A percentile compares a stretch with the other conserved stretches of the same genome.
phyloP scores from a whole-genome alignment of 345 rosid genomes.

The Eucalyptus fibrosa region DNA sequence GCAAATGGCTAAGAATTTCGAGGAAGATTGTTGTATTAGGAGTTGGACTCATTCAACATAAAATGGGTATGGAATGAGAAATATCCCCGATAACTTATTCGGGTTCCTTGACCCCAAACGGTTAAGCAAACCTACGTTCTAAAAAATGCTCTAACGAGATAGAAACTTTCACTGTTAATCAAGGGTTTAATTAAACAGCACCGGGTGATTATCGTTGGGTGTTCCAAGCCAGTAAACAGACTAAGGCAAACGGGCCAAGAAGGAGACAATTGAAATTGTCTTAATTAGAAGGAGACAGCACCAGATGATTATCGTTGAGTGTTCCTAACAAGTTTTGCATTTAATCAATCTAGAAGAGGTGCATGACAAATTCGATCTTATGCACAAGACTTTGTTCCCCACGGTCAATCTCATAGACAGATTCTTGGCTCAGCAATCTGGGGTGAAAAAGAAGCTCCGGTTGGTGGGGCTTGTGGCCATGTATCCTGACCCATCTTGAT shows the following conservation, averaged over 20 bases:
- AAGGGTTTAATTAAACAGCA: not conserved
- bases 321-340: not conserved
- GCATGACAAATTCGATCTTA: conserved; percentile 74
- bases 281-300: no score
- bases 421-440: conserved; percentile 50
- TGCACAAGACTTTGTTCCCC: conserved; percentile 46
- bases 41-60: not conserved
- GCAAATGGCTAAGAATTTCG: not conserved
- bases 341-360: not conserved
- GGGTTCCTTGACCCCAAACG: no score
- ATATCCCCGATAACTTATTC: not conserved
- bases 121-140: no score
- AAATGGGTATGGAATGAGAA: not conserved
- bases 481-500: not conserved
- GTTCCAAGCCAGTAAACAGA: no score
- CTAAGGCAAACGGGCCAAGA: no score
- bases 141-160: not conserved
- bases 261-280: no score
- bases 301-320: no score
- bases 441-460: conserved; percentile 72
- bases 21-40: not conserved
- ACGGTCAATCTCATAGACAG: conserved; percentile 76
- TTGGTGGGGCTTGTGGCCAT: conserved; percentile 18
- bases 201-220: not conserved
- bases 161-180: not conserved